Evolutionary conservation across 768 basidiomycete species (phyloP).

Genomic region (Termitomyces sp.): DNA sequence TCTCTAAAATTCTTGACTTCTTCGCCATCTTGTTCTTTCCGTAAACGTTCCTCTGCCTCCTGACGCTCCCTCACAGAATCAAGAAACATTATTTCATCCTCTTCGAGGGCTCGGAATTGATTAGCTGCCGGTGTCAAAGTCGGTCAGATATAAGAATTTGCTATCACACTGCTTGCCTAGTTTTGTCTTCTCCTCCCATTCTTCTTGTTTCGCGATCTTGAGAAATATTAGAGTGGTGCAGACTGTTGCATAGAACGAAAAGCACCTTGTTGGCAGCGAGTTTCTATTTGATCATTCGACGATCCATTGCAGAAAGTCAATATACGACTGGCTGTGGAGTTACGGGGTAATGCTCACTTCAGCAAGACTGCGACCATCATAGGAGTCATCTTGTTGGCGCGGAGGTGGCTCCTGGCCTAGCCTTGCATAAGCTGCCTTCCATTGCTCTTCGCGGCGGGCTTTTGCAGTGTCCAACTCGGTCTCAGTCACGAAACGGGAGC

Average conservation of each 20-base stretch:
- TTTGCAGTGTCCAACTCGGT: conserved; percentile 74
- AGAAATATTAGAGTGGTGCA: conserved; percentile 15
- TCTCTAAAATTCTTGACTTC: conserved; percentile 78
- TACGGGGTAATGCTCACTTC: conserved; percentile 57
- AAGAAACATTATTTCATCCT: conserved; percentile 88
- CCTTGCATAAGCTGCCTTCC: conserved; percentile 88
- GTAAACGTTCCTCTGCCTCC: conserved; percentile 70
- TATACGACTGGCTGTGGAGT: conserved; percentile 26
- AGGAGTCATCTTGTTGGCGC: conserved; percentile 69
- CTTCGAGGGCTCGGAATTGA: conserved; percentile 86
- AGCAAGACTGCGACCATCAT: conserved; percentile 83
- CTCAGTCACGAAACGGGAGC: conserved; percentile 83
- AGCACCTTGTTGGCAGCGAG: conserved; percentile 81
- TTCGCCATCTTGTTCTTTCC: conserved; percentile 73
- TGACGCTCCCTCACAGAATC: conserved; percentile 78
- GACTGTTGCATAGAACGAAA: conserved; percentile 14
- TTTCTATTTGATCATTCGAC: conserved; percentile 59
- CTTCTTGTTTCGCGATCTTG: conserved; percentile 86
- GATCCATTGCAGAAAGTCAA: conserved; percentile 46
- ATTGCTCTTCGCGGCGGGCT: conserved; percentile 73
- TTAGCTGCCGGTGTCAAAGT: conserved; percentile 49
- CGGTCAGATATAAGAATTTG: conserved; percentile 4
- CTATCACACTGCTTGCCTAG: conserved; percentile 36
- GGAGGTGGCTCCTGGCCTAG: conserved; percentile 84
- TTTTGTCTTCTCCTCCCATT: conserved; percentile 91